Evolutionary conservation across 139 green algal genomes (phyloP), one percentile per base, ranked within the genome.

Genomic region (Coelastrella sp.): DNA sequence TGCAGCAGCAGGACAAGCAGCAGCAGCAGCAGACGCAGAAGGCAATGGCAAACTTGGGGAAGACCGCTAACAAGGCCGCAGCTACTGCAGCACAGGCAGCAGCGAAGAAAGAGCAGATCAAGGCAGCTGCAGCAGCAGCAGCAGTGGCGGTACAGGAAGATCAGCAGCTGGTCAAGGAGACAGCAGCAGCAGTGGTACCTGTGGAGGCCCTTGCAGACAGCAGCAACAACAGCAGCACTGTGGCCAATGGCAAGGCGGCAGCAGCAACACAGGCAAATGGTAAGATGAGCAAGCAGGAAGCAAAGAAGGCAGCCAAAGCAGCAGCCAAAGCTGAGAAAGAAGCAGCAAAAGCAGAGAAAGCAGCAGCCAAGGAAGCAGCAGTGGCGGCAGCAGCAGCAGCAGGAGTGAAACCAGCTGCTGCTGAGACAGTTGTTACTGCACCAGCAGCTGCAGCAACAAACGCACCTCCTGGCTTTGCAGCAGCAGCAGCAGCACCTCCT

Each of bases 1-100:
- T 59, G 57, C 85, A 82, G 72, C 72, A 89, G 85, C 85, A 89
- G 72, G 19, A 81, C 65, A 25, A 87, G 72, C 59, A 89, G 84
- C 57, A 87, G 63, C 5, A 65, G 25, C 49, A 89, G 68, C 66
- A 81, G 84, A 66, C 20, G 25, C 83, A 49, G 35, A 89, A 81
- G 66, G 25, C 49, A 7, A 79, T 76, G 82, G 82, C 65, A 8
- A 78, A 57, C 24, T 27, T 88, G 56, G 27, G 61, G 22, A 76
- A 88, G 61, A 25, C 68, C n/a, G 61, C 22, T 17, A 20, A 68
- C 49, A 80, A 65, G 49, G 84, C 19, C 25, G 66, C 65, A 65
- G 49, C 65, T 24, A 19, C 56, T 22, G 24, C 81, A 35, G 81
- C 81, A 74, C 19, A 22, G 73, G n/a, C 65, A 88, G 61, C 82